phyloP scores from a whole-genome alignment of 352 stramenopile genomes.

The Globisporangium perplexum region DNA sequence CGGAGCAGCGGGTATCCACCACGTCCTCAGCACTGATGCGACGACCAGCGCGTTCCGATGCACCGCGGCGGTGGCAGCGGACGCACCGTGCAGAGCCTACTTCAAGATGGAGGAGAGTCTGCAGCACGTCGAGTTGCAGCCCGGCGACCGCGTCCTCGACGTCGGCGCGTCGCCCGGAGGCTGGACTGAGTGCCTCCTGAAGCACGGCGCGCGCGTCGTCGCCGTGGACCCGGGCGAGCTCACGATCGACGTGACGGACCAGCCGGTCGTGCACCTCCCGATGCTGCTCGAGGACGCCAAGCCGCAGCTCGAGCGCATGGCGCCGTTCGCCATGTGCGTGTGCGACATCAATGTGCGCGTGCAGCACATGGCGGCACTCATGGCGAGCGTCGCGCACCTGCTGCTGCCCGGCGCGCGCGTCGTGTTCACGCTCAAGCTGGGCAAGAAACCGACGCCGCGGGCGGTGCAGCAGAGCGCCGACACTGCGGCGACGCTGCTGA shows the following conservation, averaged over 20 bases:
- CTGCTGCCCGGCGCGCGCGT: slow-evolving; percentile 16
- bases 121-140: slow-evolving; percentile 13
- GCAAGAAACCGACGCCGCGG: slow-evolving; percentile 22
- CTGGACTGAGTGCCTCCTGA: slow-evolving; percentile 47
- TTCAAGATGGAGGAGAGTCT: slow-evolving; percentile 54
- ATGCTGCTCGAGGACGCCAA: slow-evolving; percentile 35
- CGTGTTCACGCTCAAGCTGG: slow-evolving; percentile 36
- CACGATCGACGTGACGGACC: slow-evolving; percentile 20
- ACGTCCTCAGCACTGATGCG: no score
- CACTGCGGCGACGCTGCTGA: slow-evolving; percentile 7
- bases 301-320: slow-evolving; percentile 15
- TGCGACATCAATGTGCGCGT: slow-evolving; percentile 42
- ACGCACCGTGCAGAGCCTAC: slow-evolving; percentile 42
- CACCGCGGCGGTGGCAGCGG: slow-evolving; percentile 4
- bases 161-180: slow-evolving; percentile 47
- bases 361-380: slow-evolving; percentile 23
- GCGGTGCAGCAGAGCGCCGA: slow-evolving; percentile 17
- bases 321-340: slow-evolving; percentile 36
- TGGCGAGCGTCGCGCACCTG: slow-evolving; percentile 16
- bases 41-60: no score
- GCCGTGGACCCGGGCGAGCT: slow-evolving; percentile 47
- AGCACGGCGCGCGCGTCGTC: slow-evolving; percentile 35
- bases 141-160: slow-evolving; percentile 31
- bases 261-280: slow-evolving; percentile 33
- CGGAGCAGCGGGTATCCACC: no score